Percentiles rank a stretch among this genome's conserved stretches.
phyloP scores from a whole-genome alignment of 176 grass and related monocot species.

The Ampelocalamus luodianensis region DNA sequence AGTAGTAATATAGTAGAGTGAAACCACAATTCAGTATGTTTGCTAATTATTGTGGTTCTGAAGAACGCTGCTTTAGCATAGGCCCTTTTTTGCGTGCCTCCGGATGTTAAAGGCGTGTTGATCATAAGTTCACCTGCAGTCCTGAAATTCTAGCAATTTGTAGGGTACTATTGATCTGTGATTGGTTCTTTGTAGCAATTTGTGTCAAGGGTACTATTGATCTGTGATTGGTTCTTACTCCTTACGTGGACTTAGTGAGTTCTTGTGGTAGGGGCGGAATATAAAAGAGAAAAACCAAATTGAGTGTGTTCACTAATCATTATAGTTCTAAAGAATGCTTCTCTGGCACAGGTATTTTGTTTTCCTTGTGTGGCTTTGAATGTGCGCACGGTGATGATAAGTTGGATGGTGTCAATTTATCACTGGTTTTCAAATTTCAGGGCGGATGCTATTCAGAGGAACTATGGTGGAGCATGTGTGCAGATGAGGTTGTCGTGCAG shows the following conservation, averaged over 20 bases:
- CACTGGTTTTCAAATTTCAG: conserved; percentile 35
- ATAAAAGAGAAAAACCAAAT: not conserved
- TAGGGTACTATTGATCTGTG: not conserved
- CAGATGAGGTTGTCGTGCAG: conserved; percentile 73
- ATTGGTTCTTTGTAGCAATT: not conserved
- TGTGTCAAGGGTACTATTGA: not conserved
- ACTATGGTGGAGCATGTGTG: conserved; percentile 67
- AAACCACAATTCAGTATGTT: not conserved
- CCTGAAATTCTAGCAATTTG: not conserved
- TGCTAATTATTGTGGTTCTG: not conserved
- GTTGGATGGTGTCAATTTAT: not conserved
- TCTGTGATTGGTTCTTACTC: not conserved
- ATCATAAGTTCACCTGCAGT: not conserved
- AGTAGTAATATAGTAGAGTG: not conserved
- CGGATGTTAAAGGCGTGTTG: not conserved
- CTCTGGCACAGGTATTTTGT: not conserved
- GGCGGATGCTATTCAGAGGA: conserved; percentile 70
- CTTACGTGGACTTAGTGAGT: not conserved
- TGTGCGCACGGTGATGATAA: not conserved
- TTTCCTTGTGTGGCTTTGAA: too few species aligned
- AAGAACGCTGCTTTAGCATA: not conserved
- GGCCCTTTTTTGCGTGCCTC: not conserved
- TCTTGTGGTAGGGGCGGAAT: not conserved
- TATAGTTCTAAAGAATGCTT: not conserved
- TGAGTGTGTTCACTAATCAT: not conserved